Evolutionary conservation across 495 filamentous ascomycete genomes (phyloP), one percentile per base, ranked within the genome.

Genomic region (Sordaria brevicollis): DNA sequence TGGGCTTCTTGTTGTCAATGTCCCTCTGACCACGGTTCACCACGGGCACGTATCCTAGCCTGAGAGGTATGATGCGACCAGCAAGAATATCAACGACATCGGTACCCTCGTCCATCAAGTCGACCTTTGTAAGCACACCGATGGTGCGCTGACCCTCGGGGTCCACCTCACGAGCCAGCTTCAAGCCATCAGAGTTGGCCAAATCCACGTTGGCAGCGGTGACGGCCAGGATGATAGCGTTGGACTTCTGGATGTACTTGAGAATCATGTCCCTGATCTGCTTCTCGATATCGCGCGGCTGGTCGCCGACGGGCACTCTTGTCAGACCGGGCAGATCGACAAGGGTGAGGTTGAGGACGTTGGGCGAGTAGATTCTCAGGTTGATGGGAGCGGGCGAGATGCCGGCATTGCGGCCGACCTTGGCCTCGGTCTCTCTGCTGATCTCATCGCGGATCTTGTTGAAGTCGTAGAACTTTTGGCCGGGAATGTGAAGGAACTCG

Each of bases 361-460:
- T 97, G 65, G 96, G 95, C 66, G 94, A 97, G 85, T 95, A 97
- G 80, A 99, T 97, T 74, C 95, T 88, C 71, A 99, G 86, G 83
- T 97, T 97, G 84, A 99, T 99, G 19, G 96, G 96, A 19, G 90
- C 89, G 34, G 96, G 92, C 68, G 93, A 97, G 80, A 99, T 98
- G 77, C 93, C 93, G n/a, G 91, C 91, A 83, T 98, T 98, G 71
- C 90, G 88, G 67, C 96, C 96, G 68, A 96, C 95, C 86, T 99
- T 99, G 70, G 89, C 87, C 72, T 98, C 96, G 66, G 96, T 99
- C 83, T 99, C 96, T 76, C 92, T 88, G 69, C 94, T 92, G 75
- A 99, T 98, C 84, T 99, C 96, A 43, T 99, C 96, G 71, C 96
- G 89, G 74, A 99, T 97, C 86, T 97, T 97, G 86, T 96, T 96